Base-by-base conservation (phyloP, 768 basidiomycete genomes). In the Leccinellum luteum region DNA sequence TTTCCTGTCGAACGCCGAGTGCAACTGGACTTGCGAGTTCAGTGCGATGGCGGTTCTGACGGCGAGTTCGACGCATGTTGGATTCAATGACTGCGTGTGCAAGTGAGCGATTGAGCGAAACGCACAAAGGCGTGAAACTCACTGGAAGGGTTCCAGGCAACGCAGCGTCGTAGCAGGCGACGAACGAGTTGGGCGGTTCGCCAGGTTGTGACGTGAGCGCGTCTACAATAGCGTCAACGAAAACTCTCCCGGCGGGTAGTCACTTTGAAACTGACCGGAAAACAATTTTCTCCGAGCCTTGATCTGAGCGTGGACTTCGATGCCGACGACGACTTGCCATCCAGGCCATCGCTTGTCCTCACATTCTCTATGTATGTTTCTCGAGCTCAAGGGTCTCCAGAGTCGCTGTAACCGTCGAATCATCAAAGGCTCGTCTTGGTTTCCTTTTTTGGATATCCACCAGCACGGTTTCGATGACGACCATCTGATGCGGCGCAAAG, bases 241-340 rank as follows among this genome's bases (percentile, higher is more conserved):
- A 27, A 28, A 15, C 3, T 7, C 27, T 28, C 17, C 15, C 6
- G 15, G n/a, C n/a, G n/a, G n/a, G n/a, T 25, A n/a, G 5, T 30
- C 14, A 15, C 53, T 9, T 2, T 4, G 30, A 15, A 10, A 73
- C 81, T 60, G 23, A 85, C 85, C 66, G 35, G 94, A 98, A 73
- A 99, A 98, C 25, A 99, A 80, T 73, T 99, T 99, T 56, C 78
- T 75, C 56, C 86, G 83, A 3, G 93, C 87, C 72, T 89, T 91
- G 67, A 99, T 84, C 70, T 98, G 96, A 0, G 94, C 92, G 68
- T 98, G 97, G 6, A 96, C 91, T 68, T 99, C 97, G 48, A 99
- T 87, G 15, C 97, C 97, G 31, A 98, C 85, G 41, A 96, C 78
- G 19, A 97, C 87, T 61, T 88, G 81, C 92, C 92, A 98, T 21